Evolutionary conservation across 129 eudicot species (phyloP).

Genomic region (Calendula officinalis): DNA sequence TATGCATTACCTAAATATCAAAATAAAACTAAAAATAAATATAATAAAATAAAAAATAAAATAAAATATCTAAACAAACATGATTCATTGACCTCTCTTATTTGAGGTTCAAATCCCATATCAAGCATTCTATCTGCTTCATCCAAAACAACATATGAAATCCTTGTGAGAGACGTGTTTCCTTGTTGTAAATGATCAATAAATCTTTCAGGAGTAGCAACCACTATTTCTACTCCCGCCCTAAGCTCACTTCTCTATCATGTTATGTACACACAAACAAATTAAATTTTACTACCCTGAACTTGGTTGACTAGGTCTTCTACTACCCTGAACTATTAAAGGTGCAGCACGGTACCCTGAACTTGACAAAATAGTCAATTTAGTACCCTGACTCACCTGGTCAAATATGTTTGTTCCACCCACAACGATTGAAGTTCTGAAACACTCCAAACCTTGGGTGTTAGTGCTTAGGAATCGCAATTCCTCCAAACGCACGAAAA

Average conservation of each 20-base stretch:
- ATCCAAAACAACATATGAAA: slow-evolving; percentile 76
- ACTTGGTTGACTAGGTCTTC: no score
- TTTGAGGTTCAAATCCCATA: slow-evolving; percentile 94
- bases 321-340: no score
- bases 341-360: no score
- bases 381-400: slow-evolving; percentile 43
- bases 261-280: slow-evolving; percentile 28
- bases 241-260: slow-evolving; percentile 80
- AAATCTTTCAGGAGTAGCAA: slow-evolving; percentile 93
- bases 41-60: not conserved
- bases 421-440: slow-evolving; percentile 85
- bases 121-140: slow-evolving; percentile 97
- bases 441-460: no score
- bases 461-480: no score
- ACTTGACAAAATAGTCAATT: no score
- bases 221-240: slow-evolving; percentile 74
- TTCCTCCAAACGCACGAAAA: no score
- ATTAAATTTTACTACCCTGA: not conserved
- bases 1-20: slow-evolving; percentile 65
- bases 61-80: not conserved
- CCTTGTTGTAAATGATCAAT: slow-evolving; percentile 92
- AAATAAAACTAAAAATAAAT: not conserved
- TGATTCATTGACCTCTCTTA: slow-evolving; percentile 56
- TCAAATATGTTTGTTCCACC: slow-evolving; percentile 90
- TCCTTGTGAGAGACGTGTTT: slow-evolving; percentile 70